Base-by-base conservation (phyloP, 108 stramenopile genomes). In the Cyclotella kingstonii region DNA sequence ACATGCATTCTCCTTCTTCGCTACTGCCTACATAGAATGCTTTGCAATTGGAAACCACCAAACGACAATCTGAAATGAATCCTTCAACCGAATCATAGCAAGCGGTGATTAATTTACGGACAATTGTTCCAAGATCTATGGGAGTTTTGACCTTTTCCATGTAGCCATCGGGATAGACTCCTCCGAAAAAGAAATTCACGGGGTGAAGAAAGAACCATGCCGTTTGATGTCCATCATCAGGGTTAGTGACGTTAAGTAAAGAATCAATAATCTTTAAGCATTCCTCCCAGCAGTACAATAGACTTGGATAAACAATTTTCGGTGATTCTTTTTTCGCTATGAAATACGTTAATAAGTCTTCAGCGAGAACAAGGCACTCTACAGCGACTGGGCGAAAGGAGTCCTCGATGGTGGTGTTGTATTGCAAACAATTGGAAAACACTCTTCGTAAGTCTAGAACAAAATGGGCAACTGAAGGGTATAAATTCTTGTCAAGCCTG, bases 221-320 rank as follows among this genome's bases (percentile, higher is more conserved):
- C 2, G 91, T 89, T 54, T 81, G 86, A 22, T 73, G 57, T n/a
- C 60, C 69, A 54, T 93, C 85, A 4, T 67, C 54, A 10, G 84
- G 86, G 61, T 89, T 93, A 28, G 56, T 81, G 23, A 89, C 36
- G 43, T 81, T 76, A 50, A 84, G 68, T 36, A 87, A 58, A 28
- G 76, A 67, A 51, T 87, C 83, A 36, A 93, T 60, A 6, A 83
- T 63, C 21, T 66, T 68, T 14, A 90, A 12, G 49, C 88, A 88
- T 21, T 83, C 65, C 59, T 83, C 76, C 91, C 91, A 93, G 64
- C 91, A 93, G 62, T 81, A 85, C 21, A 93, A 47, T 1, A 90
- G 65, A 2, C 68, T 66, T 0, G 88, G 86, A 44, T 93, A 93
- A 1, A 82, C 69, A n/a, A 46, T 48, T 19, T 68, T 80, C 14